phyloP scores from a whole-genome alignment of 2,329 filamentous ascomycete species.

The Penicillium griseofulvum region DNA sequence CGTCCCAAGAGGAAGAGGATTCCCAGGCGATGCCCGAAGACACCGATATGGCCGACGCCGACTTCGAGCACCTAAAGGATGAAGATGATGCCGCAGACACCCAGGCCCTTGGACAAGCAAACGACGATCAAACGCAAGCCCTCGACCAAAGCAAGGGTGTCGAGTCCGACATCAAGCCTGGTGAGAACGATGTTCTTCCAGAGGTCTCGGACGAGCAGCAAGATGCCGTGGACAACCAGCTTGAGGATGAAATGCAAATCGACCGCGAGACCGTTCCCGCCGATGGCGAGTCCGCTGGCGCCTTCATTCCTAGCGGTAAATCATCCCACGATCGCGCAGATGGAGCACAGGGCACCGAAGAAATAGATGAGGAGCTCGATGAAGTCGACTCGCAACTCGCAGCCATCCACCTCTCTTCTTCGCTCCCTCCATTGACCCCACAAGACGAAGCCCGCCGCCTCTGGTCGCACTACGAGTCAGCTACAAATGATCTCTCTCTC shows the following conservation, averaged over 20 bases:
- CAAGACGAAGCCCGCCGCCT: constrained; percentile 65
- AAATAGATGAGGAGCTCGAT: constrained; percentile 45
- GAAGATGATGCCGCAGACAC: constrained; percentile 79
- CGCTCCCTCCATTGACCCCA: constrained; percentile 44
- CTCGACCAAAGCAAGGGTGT: constrained; percentile 88
- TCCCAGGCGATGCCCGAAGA: constrained; percentile 57
- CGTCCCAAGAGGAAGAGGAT: constrained; percentile 54
- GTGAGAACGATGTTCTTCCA: constrained; percentile 59
- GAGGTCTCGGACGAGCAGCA: constrained; percentile 46
- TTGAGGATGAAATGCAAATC: constrained; percentile 48
- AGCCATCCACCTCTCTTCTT: constrained; percentile 67
- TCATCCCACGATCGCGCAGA: constrained; percentile 29
- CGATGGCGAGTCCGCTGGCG: constrained; percentile 44
- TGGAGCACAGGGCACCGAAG: constrained; percentile 39
- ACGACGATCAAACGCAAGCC: constrained; percentile 79
- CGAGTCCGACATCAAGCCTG: constrained; percentile 59
- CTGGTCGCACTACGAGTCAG: constrained; percentile 81
- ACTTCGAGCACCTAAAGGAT: constrained; percentile 90
- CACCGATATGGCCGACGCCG: constrained; percentile 71
- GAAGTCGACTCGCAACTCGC: constrained; percentile 60
- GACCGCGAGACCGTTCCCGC: constrained; percentile 35
- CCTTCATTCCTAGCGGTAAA: constrained; percentile 54
- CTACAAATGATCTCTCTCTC: constrained; percentile 81
- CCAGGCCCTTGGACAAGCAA: constrained; percentile 85
- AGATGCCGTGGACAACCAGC: constrained; percentile 45